Evolutionary conservation across 257 asterid species (phyloP).

Genomic region (Lavandula angustifolia): DNA sequence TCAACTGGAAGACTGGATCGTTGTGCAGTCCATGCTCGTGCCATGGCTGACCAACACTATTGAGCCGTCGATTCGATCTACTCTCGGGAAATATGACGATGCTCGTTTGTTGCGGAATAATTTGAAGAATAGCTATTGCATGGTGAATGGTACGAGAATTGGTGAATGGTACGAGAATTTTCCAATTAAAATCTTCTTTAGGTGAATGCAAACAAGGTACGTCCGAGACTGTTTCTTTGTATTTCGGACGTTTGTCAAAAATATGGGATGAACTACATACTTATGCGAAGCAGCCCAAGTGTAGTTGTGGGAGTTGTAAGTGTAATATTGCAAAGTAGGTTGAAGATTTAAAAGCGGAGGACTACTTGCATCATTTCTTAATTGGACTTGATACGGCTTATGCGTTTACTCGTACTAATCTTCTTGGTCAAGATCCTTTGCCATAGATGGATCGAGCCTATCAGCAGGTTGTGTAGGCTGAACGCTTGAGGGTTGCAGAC

Average conservation of each 20-base stretch:
- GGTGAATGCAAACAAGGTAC: neutral
- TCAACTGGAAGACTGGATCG: neutral
- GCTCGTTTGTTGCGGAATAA: no score
- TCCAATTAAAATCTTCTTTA: neutral
- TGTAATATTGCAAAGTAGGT: neutral
- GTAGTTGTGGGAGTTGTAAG: neutral
- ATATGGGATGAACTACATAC: neutral
- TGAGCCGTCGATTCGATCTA: neutral
- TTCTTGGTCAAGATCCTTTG: no score
- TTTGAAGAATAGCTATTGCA: neutral
- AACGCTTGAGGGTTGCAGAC: no score
- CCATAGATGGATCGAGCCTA: no score
- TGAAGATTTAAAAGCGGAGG: no score
- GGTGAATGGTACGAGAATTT: neutral
- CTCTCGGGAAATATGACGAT: neutral
- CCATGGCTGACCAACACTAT: constrained; percentile 1
- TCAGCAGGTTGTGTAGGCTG: no score
- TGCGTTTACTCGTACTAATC: no score
- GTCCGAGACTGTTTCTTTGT: neutral
- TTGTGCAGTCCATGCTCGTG: neutral
- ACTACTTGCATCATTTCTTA: no score
- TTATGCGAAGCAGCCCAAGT: no score
- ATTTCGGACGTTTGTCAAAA: neutral
- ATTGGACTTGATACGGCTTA: no score
- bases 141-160: no score